phyloP scores from a whole-genome alignment of 2,329 filamentous ascomycete genomes.

The Dryadomyces quercivorus region DNA sequence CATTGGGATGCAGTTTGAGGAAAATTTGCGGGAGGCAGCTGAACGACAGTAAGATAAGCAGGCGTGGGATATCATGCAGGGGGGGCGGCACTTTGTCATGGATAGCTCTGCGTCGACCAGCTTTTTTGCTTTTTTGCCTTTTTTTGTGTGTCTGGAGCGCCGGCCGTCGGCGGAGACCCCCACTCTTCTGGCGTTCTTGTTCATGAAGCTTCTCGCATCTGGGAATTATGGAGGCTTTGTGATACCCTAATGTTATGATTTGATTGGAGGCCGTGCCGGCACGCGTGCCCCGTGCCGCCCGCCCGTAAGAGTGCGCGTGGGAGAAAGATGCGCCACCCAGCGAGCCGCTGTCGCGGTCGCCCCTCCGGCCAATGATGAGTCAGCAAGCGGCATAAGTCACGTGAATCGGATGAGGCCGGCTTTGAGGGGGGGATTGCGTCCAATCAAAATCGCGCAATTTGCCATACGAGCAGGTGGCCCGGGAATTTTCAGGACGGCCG shows the following conservation, averaged over 20 bases:
- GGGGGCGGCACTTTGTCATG: neutral
- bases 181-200: neutral
- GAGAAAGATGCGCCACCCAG: no score
- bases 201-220: neutral
- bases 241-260: conserved; percentile 6
- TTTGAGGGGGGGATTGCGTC: neutral
- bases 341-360: no score
- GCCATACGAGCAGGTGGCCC: conserved; percentile 4
- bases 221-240: conserved; percentile 2
- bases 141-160: neutral
- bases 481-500: neutral
- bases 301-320: no score
- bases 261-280: neutral
- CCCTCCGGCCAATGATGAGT: neutral
- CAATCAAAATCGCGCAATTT: conserved; percentile 14
- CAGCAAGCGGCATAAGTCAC: conserved; percentile 3
- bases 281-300: neutral
- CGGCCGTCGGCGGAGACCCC: neutral
- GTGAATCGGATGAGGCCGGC: conserved; percentile 13
- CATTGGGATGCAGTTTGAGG: conserved; percentile 46
- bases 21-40: conserved; percentile 61
- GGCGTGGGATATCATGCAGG: neutral
- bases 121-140: no score
- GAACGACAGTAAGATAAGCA: conserved; percentile 36
- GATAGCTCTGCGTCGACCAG: no score